Conservation (phyloP, 1,139 yeast genomes). For the Geotrichum macrosporum region DNA sequence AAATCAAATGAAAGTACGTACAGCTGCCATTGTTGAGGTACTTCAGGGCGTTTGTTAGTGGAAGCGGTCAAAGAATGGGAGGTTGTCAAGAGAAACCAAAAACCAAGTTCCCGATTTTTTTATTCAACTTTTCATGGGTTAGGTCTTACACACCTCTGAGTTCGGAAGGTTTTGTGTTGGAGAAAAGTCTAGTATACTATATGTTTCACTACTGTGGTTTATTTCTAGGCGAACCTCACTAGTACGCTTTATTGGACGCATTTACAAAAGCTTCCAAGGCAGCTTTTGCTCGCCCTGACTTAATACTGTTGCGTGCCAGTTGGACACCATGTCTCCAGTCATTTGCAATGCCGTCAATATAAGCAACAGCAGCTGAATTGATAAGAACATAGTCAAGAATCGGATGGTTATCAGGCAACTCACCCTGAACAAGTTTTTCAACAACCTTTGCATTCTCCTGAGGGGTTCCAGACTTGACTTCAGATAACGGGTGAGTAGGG, state of each 20-base stretch:
- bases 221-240: no score
- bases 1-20: no score
- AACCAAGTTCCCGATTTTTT: no score
- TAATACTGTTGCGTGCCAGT: slow-evolving; percentile 64
- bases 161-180: no score
- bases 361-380: slow-evolving; percentile 84
- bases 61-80: no score
- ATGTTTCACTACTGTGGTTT: no score
- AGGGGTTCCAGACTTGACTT: slow-evolving; percentile 83
- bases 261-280: slow-evolving; percentile 56
- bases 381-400: slow-evolving; percentile 79
- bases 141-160: no score
- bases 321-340: slow-evolving; percentile 75
- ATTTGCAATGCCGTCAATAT: slow-evolving; percentile 61
- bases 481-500: slow-evolving; percentile 61
- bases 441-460: slow-evolving; percentile 69
- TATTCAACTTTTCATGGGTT: no score
- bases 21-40: slow-evolving; percentile 6
- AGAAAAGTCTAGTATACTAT: no score
- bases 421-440: slow-evolving; percentile 52
- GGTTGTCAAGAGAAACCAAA: no score
- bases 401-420: slow-evolving; percentile 53
- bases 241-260: slow-evolving; percentile 31
- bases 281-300: slow-evolving; percentile 57
- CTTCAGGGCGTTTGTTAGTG: no score